These are phyloP conservation scores for Mucor lusitanicus DNA, from an alignment of 371 early-diverging fungal species.

Conservation along the genomic window DNA sequence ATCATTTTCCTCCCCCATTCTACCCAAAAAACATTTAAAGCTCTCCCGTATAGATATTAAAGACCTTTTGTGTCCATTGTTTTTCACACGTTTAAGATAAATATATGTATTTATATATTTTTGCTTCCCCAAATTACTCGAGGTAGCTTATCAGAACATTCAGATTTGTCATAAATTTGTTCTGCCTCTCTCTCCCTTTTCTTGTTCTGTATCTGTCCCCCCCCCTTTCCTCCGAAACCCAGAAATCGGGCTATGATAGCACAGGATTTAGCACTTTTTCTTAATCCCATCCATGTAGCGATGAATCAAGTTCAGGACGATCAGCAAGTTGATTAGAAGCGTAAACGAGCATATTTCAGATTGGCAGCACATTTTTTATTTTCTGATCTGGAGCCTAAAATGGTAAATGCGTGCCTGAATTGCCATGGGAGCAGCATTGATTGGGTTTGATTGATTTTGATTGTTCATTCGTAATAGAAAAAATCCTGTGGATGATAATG, in stretches of 20 bases:
- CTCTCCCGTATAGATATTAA: not conserved
- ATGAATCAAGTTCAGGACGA: not conserved
- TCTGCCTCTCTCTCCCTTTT: too few relatives aligned
- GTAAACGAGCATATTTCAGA: not conserved
- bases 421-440: not conserved
- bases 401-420: not conserved
- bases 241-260: not conserved
- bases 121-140: not conserved
- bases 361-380: not conserved
- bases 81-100: not conserved
- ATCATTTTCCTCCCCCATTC: not conserved
- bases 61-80: not conserved
- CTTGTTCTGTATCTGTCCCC: not conserved
- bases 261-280: not conserved
- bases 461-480: not conserved
- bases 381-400: not conserved
- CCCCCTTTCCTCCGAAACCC: not conserved
- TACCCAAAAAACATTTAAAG: constrained; percentile 7
- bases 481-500: not conserved
- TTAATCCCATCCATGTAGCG: too few relatives aligned
- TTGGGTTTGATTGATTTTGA: not conserved
- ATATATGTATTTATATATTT: not conserved
- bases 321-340: not conserved
- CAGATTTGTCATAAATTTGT: not conserved
- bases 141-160: not conserved